Evolutionary conservation across 345 rosid species (phyloP), one percentile per base, ranked within the genome.

Genomic region (Turnera subulata): DNA sequence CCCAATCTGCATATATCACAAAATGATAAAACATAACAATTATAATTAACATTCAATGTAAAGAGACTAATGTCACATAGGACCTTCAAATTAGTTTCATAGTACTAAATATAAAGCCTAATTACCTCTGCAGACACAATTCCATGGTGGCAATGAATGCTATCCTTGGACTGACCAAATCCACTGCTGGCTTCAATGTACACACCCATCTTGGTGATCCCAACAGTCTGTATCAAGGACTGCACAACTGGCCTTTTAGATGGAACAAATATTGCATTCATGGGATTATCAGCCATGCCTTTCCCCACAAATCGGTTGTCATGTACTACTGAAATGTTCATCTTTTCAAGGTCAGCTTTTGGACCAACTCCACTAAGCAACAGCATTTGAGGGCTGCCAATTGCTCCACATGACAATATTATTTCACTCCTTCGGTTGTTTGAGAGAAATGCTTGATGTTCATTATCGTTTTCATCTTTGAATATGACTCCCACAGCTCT

Each of bases 101-200:
- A 8, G 5, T 29, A 29, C 8, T 29, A n/a, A n/a, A n/a, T n/a
- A n/a, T n/a, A n/a, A n/a, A n/a, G n/a, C n/a, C 35, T 29, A 8
- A 61, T 55, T 78, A 93, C 99, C 94, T 93, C 92, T 0, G 85
- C 84, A 0, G 96, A 93, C 78, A 80, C 53, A 38, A 93, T 73
- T 33, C 97, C 97, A 54, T 85, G 96, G 61, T 88, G 82, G 62
- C 96, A 85, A 9, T 44, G 80, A 63, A 94, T 85, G 70, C 96
- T 90, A 46, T 84, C 84, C 6, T 44, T 43, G 1, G 95, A 84
- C 57, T 89, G 86, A 0, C 99, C 90, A 65, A 79, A 93, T 47
- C 99, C 96, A 39, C 96, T 79, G 78, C 99, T 93, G 33, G 88
- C 87, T 81, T 94, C 99, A 61, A 94, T 76, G 65, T 85, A 94